Base-by-base conservation (phyloP, 768 basidiomycete species). In the Leccinum variicolor region DNA sequence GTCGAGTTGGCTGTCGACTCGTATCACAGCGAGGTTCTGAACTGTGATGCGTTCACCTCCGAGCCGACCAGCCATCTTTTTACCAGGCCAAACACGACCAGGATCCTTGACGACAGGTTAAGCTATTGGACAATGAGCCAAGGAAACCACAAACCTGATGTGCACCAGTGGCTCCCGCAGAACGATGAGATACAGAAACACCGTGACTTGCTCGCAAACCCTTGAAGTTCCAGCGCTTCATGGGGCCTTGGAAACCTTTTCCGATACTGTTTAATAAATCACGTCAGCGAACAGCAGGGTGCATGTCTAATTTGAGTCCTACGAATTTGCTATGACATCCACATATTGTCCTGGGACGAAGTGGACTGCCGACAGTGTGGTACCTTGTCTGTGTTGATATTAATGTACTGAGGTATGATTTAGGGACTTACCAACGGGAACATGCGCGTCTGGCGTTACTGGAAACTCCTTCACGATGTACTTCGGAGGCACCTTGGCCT, bases 261-360 rank as follows among this genome's bases (percentile, higher is more conserved):
- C 97, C 97, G 57, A 96, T 90, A 4, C 95, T 99, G 56, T 41
- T 53, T 10, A 48, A 21, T 60, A 46, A 48, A n/a, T 23, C 25
- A 25, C 11, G 29, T 66, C 14, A 69, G 63, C 45, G 17, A 52
- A 23, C 6, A 26, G 13, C 23, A 34, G 17, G 23, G 41, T 51
- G 50, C 33, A 21, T 17, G 34, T 29, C 25, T 17, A 31, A 58
- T 52, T 46, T 11, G 33, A 34, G 41, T 13, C 92, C 64, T 67
- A 98, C 96, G 91, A 92, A 62, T 89, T 90, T 7, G 90, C 90
- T 60, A 90, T 80, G 6, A 94, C 90, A 72, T 98, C 96, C 13
- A 98, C 92, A 68, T 81, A 93, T 71, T 99, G 97, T 0, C 97
- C 97, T 0, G 97, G 97, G 8, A 98, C 97, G 66, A 96, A 98